Evolutionary conservation across 2,329 filamentous ascomycete genomes (phyloP).

Genomic region (Stromatinia cepivora): DNA sequence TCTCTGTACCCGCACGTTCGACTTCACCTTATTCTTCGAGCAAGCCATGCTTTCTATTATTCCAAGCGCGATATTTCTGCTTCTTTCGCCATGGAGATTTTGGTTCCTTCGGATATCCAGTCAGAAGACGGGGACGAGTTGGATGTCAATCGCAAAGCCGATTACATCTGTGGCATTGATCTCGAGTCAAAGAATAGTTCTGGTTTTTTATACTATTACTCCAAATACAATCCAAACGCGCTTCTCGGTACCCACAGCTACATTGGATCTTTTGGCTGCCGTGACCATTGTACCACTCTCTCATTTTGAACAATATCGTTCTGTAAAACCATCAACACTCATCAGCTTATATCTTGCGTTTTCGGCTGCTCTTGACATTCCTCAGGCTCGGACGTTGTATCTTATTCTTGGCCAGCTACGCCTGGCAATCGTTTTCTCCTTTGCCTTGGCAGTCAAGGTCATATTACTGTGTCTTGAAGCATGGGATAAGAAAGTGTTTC

Average conservation of each 20-base stretch:
- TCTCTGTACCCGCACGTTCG: background rate
- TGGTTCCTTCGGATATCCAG: background rate
- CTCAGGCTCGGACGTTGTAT: background rate
- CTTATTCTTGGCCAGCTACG: background rate
- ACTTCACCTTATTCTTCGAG: background rate
- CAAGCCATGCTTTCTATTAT: background rate
- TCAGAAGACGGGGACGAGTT: background rate
- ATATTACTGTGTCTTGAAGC: constrained; percentile 26
- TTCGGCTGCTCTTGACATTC: background rate
- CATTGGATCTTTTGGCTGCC: background rate
- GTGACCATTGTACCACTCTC: constrained; percentile 8
- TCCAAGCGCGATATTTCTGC: background rate
- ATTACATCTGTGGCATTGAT: background rate
- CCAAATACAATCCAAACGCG: background rate
- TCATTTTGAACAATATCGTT: constrained; percentile 22
- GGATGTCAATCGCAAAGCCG: background rate
- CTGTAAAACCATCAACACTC: background rate
- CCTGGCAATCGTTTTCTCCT: constrained; percentile 23
- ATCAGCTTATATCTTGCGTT: background rate
- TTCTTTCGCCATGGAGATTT: background rate
- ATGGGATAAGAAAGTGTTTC: constrained; percentile 23
- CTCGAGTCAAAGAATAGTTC: background rate
- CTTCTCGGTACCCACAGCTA: background rate
- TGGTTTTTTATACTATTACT: background rate
- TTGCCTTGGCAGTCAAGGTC: constrained; percentile 24